These are phyloP conservation scores for Alternaria sp. DNA, from an alignment of 2,329 filamentous ascomycete species.

Conservation along the genomic window DNA sequence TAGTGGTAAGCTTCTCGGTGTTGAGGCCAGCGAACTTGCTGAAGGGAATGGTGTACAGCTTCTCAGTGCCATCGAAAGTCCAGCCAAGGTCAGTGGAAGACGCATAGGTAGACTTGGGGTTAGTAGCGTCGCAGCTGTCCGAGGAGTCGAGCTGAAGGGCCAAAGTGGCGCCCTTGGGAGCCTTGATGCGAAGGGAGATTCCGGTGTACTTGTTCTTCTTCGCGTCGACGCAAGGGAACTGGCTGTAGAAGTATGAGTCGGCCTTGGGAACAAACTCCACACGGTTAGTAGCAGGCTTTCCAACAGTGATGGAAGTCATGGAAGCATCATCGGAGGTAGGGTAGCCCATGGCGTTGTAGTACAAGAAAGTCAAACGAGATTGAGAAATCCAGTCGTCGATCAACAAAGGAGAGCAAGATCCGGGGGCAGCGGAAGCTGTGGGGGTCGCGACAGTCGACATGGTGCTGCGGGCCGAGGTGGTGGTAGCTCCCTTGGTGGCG, in stretches of 20 bases:
- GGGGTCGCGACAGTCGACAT: constrained; percentile 10
- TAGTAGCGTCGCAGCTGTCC: constrained; percentile 55
- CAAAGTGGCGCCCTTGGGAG: constrained; percentile 61
- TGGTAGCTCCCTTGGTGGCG: not conserved
- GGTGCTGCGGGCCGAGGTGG: constrained; percentile 3
- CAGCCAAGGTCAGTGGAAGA: constrained; percentile 63
- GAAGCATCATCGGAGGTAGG: constrained; percentile 65
- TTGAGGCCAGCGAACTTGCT: constrained; percentile 62
- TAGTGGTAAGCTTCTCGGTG: constrained; percentile 60
- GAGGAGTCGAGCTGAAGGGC: constrained; percentile 61
- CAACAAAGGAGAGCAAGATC: constrained; percentile 56
- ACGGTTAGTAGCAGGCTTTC: constrained; percentile 54
- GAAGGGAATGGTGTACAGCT: constrained; percentile 67
- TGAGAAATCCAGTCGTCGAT: constrained; percentile 70
- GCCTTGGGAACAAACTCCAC: constrained; percentile 61
- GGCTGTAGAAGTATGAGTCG: constrained; percentile 66
- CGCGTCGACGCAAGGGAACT: constrained; percentile 64
- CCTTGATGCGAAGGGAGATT: constrained; percentile 64
- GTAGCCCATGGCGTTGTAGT: constrained; percentile 66
- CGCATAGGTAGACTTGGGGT: constrained; percentile 46
- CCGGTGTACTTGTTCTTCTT: constrained; percentile 62
- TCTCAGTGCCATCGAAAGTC: constrained; percentile 67
- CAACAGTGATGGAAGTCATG: constrained; percentile 66
- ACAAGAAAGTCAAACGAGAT: constrained; percentile 67
- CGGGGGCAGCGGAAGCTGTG: constrained; percentile 33